phyloP scores from a whole-genome alignment of 2,329 filamentous ascomycete species.

The Ceratocystis smalleyi region DNA sequence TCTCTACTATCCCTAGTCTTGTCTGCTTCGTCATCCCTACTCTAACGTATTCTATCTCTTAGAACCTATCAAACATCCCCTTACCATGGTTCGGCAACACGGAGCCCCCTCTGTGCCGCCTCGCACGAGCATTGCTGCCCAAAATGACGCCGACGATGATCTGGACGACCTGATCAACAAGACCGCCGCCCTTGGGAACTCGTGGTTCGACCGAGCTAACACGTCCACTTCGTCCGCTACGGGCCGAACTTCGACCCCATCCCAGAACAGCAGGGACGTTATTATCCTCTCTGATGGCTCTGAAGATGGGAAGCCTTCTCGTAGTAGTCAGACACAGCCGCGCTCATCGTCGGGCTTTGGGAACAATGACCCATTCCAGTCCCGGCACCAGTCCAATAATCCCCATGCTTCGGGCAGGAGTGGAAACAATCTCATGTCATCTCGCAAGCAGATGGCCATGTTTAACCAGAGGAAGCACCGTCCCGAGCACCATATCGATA shows the following conservation, averaged over 20 bases:
- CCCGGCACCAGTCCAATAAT: background rate
- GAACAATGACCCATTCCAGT: background rate
- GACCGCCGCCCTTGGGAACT: slow-evolving; percentile 13
- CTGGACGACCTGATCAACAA: slow-evolving; percentile 15
- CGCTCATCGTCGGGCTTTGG: background rate
- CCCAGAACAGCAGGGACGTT: background rate
- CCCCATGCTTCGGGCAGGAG: background rate
- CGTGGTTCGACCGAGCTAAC: slow-evolving; percentile 12
- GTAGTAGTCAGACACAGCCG: background rate
- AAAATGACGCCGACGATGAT: slow-evolving; percentile 9
- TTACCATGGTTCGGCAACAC: slow-evolving; percentile 9
- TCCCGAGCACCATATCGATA: slow-evolving; percentile 41
- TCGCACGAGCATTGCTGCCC: background rate
- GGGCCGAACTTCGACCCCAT: background rate
- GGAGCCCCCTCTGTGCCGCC: background rate
- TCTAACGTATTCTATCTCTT: too few species aligned
- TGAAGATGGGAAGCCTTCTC: background rate
- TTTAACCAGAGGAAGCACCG: slow-evolving; percentile 40
- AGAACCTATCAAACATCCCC: too few species aligned
- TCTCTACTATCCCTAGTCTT: background rate
- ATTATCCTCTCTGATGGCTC: slow-evolving; percentile 1
- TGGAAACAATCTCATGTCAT: slow-evolving; percentile 30
- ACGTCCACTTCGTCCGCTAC: background rate
- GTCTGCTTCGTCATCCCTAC: background rate
- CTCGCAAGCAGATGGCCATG: slow-evolving; percentile 40